A percentile compares a stretch with the other conserved stretches of the same genome.
These are phyloP conservation scores for Botrytis pseudocinerea DNA, from an alignment of 2,329 filamentous ascomycete species.

Conservation along the genomic window DNA sequence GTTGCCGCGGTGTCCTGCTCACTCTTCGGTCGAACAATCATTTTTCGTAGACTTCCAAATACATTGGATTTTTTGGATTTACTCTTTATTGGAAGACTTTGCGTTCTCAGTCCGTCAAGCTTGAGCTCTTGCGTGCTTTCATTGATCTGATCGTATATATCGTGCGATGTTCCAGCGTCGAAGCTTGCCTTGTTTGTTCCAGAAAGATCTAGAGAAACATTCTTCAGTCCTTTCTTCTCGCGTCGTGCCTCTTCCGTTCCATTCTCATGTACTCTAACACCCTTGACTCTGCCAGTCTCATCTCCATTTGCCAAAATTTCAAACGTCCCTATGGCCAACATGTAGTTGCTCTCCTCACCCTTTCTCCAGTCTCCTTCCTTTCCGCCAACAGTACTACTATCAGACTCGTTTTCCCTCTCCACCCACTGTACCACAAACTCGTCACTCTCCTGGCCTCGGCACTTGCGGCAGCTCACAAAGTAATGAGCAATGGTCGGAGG, in stretches of 20 bases:
- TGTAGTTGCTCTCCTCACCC: not conserved
- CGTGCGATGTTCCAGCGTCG: not conserved
- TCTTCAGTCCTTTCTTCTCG: not conserved
- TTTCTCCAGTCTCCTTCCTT: not conserved
- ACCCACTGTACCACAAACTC: slow-evolving; percentile 4
- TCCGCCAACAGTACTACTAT: not conserved
- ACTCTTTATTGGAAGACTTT: not conserved
- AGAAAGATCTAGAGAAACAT: not conserved
- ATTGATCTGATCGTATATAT: not conserved
- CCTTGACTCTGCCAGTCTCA: not conserved
- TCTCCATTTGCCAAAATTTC: not conserved
- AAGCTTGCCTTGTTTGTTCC: not conserved
- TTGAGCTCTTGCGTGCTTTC: not conserved
- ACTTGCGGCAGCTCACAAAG: slow-evolving; percentile 9
- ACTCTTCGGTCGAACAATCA: slow-evolving; percentile 10
- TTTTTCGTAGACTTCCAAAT: slow-evolving; percentile 11
- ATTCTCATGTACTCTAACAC: slow-evolving; percentile 1
- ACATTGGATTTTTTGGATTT: not conserved
- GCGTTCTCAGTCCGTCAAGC: not conserved
- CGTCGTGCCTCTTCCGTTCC: not conserved
- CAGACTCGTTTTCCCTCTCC: not conserved
- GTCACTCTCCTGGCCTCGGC: slow-evolving; percentile 2
- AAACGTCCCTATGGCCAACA: slow-evolving; percentile 7
- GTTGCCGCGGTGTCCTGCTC: slow-evolving; percentile 8
- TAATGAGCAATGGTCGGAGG: not conserved